Base-by-base conservation (phyloP, 1,284 basidiomycete species). In the Coniophora puteana region DNA sequence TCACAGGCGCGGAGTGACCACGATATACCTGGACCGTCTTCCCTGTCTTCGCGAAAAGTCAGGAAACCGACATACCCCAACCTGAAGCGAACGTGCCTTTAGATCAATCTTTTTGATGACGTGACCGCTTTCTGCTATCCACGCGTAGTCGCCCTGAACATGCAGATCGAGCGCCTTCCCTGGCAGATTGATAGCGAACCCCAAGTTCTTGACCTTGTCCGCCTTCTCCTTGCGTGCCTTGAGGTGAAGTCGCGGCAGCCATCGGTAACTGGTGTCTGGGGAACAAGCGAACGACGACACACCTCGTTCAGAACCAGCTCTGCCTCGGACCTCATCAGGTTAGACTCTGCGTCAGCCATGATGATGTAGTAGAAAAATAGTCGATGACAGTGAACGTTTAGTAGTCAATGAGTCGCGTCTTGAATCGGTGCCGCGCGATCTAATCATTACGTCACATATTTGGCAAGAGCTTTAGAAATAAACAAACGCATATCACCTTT, bases 1-100 rank as follows among this genome's bases (percentile, higher is more conserved):
- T 93, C 31, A 93, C 89, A 14, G 93, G 93, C 2, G 87, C 93
- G 8, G 74, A 76, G 59, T 97, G 93, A 0, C 89, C 91, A 54
- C 72, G 80, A 65, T 80, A 93, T 2, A 87, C 62, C 52, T 83
- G 80, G 37, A 78, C 58, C 1, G 83, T 87, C 58, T 82, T 84
- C 36, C 90, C 89, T 14, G 85, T 81, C 93, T 95, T 33, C 22
- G 31, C 43, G 29, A 39, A 26, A 40, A 33, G 38, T 44, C 38
- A 42, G 41, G 30, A 40, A n/a, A 40, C 17, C 6, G 12, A 29
- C 35, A 16, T 20, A 40, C 46, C 21, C 37, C 26, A 20, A 44
- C n/a, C n/a, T 5, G 13, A 40, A 8, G 26, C 23, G 8, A 21
- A 44, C 66, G 44, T 53, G 91, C 93, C 69, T 87, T 74, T 18